Evolutionary conservation across 164 flowering plant genomes (phyloP).

Genomic region (Magnolia sinica): DNA sequence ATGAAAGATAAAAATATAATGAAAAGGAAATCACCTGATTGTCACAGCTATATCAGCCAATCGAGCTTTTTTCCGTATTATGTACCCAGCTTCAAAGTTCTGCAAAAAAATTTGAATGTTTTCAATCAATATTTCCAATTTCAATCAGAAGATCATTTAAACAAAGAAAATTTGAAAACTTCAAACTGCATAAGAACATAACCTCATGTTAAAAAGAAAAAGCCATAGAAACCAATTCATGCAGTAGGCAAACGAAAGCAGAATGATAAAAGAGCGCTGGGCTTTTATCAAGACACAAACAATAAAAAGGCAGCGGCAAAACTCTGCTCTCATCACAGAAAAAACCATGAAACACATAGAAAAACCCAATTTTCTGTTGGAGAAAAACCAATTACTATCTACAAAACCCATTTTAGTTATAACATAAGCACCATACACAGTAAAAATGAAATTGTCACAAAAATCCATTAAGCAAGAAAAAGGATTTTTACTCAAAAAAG

Average conservation of each 20-base stretch:
- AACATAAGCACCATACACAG: no score
- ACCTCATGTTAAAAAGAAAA: background rate
- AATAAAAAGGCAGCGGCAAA: background rate
- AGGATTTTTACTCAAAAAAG: no score
- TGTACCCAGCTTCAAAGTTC: constrained; percentile 81
- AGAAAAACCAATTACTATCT: no score
- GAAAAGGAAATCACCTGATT: constrained; percentile 46
- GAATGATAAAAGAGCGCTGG: background rate
- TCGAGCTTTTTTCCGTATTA: constrained; percentile 48
- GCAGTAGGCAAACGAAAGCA: no score
- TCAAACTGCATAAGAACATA: background rate
- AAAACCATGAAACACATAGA: no score
- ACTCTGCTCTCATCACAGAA: no score
- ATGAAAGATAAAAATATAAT: no score
- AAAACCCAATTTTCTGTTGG: no score
- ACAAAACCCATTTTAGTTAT: no score
- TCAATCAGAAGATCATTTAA: background rate
- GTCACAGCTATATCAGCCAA: constrained; percentile 49
- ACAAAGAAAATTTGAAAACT: background rate
- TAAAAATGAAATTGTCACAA: no score
- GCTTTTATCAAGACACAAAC: background rate
- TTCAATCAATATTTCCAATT: background rate
- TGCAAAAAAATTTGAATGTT: constrained; percentile 23
- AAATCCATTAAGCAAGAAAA: no score
- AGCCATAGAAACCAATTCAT: no score